Base-by-base conservation (phyloP, 2,329 filamentous ascomycete species). In the Monosporascus sp. region DNA sequence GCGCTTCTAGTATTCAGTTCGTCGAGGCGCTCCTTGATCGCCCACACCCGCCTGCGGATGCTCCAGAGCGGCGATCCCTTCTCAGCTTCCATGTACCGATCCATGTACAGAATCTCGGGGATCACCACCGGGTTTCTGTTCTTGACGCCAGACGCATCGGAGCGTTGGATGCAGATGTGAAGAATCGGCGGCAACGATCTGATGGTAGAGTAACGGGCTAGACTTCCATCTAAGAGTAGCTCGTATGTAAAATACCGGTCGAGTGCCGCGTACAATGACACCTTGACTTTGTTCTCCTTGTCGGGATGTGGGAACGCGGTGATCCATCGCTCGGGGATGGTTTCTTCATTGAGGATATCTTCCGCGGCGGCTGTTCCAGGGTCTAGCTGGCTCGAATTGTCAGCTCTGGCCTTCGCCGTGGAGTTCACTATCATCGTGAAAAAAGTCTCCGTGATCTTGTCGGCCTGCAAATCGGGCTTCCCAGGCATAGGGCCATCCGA, bases 161-260 rank as follows among this genome's bases (percentile, higher is more conserved):
- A 86, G 5, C 94, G 85, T 66, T 96, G 91, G 35, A 99, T 89
- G 59, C 91, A 88, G 45, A 99, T 85, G 63, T 97, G 92, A 18
- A 97, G 75, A 35, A 99, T 82, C 0, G 92, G 91, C 1, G 94
- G 91, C 11, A 92, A 75, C n/a, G 79, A 78, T 57, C 82, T 82
- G 57, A 96, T 89, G 1, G 88, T 86, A 7, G 85, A 85, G 68
- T 87, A 93, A 54, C 70, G 83, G 72, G 65, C 82, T 63, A 65
- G 74, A 66, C 82, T 81, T 54, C 83, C 83, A 24, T 87, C 80
- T 35, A 85, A 84, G 31, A 93, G 82, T 28, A 85, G 81, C 62
- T 94, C 87, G 47, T 87, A 82, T 62, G 95, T 91, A 65, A 96
- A 96, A 51, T 89, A 87, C 40, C 86, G 86, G 61, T 95, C 91